Evolutionary conservation across 1,284 basidiomycete species (phyloP).

Genomic region (Erythrobasidium hasegawianum): DNA sequence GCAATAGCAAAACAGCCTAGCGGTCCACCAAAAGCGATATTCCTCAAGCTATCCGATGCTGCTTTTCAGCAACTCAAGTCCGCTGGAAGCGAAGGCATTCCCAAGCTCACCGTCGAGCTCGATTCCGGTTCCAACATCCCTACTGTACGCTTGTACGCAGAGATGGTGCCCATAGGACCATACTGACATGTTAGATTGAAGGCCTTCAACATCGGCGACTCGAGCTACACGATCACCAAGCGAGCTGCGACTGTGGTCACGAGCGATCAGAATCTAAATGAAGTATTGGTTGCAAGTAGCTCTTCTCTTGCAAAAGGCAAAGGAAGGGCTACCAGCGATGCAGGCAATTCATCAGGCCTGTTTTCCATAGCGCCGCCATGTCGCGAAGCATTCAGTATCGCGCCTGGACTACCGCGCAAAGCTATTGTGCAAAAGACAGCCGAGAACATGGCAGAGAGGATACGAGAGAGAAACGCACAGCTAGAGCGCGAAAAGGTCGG

Average conservation of each 20-base stretch:
- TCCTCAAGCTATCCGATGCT: slow-evolving; percentile 19
- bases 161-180: too few relatives aligned
- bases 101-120: slow-evolving; percentile 10
- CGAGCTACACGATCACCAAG: slow-evolving; percentile 12
- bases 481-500: slow-evolving; percentile 25
- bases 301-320: slow-evolving; percentile 1
- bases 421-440: slow-evolving; percentile 11
- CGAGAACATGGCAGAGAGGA: slow-evolving; percentile 31
- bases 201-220: slow-evolving; percentile 18
- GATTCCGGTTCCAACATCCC: neutral
- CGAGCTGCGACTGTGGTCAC: slow-evolving; percentile 1
- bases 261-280: neutral
- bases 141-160: too few relatives aligned
- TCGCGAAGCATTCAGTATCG: slow-evolving; percentile 1
- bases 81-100: slow-evolving; percentile 4
- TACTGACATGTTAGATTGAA: too few relatives aligned
- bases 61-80: slow-evolving; percentile 20
- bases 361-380: neutral
- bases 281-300: neutral
- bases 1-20: slow-evolving; percentile 2
- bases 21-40: slow-evolving; percentile 16
- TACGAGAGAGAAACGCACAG: slow-evolving; percentile 23
- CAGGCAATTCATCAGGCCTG: slow-evolving; percentile 1
- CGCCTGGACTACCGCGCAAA: slow-evolving; percentile 3
- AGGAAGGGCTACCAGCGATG: neutral